Conservation (phyloP, 2,329 filamentous ascomycete genomes). For the Ceratocystis cubensis region DNA sequence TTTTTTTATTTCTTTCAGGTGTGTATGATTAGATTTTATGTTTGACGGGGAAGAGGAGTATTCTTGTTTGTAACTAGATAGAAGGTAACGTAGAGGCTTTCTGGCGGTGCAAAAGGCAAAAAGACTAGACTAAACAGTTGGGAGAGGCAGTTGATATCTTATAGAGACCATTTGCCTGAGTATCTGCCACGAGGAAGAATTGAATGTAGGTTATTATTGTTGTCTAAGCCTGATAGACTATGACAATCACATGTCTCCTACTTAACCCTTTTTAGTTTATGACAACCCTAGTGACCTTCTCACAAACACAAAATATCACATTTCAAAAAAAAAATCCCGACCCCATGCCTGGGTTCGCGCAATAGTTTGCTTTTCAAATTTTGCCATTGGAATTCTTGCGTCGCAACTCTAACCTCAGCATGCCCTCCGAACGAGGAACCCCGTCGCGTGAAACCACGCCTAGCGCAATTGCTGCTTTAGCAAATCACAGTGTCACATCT, state of each 20-base stretch:
- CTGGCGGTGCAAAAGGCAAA: background rate
- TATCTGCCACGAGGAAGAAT: too few species aligned
- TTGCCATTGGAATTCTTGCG: background rate
- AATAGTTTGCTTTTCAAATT: background rate
- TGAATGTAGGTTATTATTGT: background rate
- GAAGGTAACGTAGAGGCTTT: background rate
- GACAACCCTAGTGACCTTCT: background rate
- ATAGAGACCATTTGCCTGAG: background rate
- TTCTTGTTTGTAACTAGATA: background rate
- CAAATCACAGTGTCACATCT: background rate
- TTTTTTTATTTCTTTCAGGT: background rate
- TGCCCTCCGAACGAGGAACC: constrained; percentile 14
- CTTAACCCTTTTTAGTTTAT: background rate
- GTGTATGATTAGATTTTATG: constrained; percentile 5
- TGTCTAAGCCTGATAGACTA: background rate
- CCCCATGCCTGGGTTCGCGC: background rate
- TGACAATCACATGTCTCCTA: background rate
- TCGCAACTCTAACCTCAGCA: background rate
- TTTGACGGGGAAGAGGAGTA: background rate
- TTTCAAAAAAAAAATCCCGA: background rate
- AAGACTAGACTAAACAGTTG: background rate
- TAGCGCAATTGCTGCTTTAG: background rate
- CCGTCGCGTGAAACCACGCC: constrained; percentile 17
- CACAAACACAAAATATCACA: background rate
- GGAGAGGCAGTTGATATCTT: background rate